These are phyloP conservation scores for Fusarium pilosicola DNA, from an alignment of 2,329 filamentous ascomycete genomes.

Conservation along the genomic window DNA sequence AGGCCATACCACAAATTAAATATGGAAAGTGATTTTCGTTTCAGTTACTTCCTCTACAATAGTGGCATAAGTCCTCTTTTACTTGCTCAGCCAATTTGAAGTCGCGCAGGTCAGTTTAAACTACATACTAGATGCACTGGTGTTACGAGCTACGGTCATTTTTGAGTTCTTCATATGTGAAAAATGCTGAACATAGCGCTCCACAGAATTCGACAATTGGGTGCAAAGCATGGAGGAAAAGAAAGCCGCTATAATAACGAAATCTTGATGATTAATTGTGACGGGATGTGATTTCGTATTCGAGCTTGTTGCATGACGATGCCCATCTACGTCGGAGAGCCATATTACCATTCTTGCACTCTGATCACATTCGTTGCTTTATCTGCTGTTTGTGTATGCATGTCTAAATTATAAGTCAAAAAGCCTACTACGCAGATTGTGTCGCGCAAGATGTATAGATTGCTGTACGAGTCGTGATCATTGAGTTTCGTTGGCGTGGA, in stretches of 20 bases:
- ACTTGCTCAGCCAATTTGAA: conserved; percentile 24
- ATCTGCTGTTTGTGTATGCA: not conserved
- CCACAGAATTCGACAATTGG: not conserved
- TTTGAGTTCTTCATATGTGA: conserved; percentile 19
- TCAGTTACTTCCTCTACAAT: not conserved
- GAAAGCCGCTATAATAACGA: conserved; percentile 17
- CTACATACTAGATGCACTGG: conserved; percentile 43
- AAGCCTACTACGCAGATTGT: not conserved
- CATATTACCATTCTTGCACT: conserved; percentile 37
- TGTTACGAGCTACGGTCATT: conserved; percentile 28
- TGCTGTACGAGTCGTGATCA: not conserved
- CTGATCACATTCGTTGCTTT: not conserved
- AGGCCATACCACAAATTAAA: conserved; percentile 10
- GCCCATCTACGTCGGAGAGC: conserved; percentile 43
- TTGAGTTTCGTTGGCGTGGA: not conserved
- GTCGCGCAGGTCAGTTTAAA: conserved; percentile 43
- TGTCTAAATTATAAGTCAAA: not conserved
- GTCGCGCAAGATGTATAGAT: not conserved
- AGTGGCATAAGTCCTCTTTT: not conserved
- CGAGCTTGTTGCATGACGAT: conserved; percentile 46
- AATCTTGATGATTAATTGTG: conserved; percentile 40
- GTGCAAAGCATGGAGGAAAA: conserved; percentile 16
- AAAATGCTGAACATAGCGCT: conserved; percentile 39
- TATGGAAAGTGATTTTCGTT: not conserved
- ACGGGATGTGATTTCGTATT: conserved; percentile 32